These are phyloP conservation scores for Paecilomyces fulvus DNA, from an alignment of 2,329 filamentous ascomycete genomes.

Conservation along the genomic window DNA sequence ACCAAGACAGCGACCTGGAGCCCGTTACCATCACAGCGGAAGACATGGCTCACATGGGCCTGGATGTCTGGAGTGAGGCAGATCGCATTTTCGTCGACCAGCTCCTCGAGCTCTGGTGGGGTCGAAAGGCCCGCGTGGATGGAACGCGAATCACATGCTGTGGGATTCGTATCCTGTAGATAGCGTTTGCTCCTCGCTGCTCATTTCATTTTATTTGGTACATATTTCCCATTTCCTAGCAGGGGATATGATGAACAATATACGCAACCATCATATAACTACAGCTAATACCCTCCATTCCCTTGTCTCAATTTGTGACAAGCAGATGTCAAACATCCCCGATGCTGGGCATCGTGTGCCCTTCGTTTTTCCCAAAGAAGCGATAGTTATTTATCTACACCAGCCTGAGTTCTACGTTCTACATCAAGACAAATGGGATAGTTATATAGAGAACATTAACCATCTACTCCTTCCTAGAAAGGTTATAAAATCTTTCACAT, in stretches of 20 bases:
- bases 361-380: background rate
- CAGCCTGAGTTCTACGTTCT: background rate
- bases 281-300: background rate
- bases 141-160: conserved; percentile 39
- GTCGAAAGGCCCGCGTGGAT: conserved; percentile 34
- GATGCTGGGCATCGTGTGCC: background rate
- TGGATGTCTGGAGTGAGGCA: conserved; percentile 41
- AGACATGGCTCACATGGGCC: conserved; percentile 41
- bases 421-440: no score
- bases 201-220: background rate
- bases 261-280: background rate
- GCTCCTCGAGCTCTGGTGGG: conserved; percentile 39
- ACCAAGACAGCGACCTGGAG: conserved; percentile 9
- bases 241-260: background rate
- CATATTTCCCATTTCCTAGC: background rate
- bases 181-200: background rate
- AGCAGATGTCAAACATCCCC: background rate
- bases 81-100: conserved; percentile 40
- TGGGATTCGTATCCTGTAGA: conserved; percentile 37
- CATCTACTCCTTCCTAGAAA: background rate
- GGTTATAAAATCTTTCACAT: background rate
- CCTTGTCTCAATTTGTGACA: background rate
- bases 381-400: background rate
- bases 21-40: conserved; percentile 32
- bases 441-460: background rate